phyloP scores from a whole-genome alignment of 257 asterid species.

The Solanum chmielewskii region DNA sequence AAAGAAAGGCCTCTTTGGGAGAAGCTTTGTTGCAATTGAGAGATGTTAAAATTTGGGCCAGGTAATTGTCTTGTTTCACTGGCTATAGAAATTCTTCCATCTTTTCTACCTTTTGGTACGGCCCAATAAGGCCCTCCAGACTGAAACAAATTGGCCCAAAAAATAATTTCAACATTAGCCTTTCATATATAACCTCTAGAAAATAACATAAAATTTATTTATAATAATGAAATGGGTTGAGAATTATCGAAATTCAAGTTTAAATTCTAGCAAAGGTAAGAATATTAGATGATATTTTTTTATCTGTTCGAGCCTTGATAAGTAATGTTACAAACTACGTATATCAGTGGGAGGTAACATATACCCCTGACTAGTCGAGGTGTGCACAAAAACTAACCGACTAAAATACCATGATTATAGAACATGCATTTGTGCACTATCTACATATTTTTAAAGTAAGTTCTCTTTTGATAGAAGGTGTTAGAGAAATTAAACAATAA shows the following conservation, averaged over 20 bases:
- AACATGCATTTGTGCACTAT: background rate
- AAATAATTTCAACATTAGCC: background rate
- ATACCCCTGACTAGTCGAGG: background rate
- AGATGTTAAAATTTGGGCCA: conserved; percentile 52
- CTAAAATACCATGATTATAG: background rate
- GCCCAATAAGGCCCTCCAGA: conserved; percentile 82
- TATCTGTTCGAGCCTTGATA: background rate
- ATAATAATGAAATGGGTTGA: background rate
- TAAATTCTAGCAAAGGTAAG: background rate
- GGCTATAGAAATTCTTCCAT: conserved; percentile 64
- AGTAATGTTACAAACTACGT: background rate
- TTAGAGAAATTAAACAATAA: background rate
- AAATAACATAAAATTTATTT: background rate
- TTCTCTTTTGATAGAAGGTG: rapidly evolving
- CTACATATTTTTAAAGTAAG: background rate
- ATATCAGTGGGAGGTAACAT: background rate
- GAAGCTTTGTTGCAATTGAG: conserved; percentile 73
- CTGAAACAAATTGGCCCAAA: conserved; percentile 6
- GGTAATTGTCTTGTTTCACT: conserved; percentile 51
- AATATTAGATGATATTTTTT: background rate
- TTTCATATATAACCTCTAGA: background rate
- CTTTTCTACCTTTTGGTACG: conserved; percentile 74
- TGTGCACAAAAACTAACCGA: background rate
- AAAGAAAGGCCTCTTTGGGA: conserved; percentile 63
- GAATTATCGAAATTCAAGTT: background rate